Base-by-base conservation (phyloP, 306 rosid species). In the Pyrus betulifolia region DNA sequence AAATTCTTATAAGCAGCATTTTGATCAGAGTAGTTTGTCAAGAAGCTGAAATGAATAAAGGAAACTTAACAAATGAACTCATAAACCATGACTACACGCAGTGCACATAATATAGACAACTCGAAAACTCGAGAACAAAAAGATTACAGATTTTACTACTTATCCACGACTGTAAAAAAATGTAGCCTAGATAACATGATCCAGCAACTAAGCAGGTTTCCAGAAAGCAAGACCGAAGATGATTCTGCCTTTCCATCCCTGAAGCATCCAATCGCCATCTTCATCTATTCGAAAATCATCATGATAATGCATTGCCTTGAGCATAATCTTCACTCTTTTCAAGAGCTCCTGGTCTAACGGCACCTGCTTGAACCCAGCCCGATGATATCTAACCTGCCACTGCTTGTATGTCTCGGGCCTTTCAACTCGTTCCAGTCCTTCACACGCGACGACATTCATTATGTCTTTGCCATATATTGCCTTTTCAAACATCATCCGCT, bases 191-290 rank as follows among this genome's bases (percentile, higher is more conserved):
- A 62, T 6, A 6, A 19, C 69, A 33, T 31, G 23, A 17, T 51
- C 69, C 40, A 6, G 22, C 6, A 1, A 27, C 73, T 75, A 76
- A 14, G 60, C 65, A 19, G 83, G 78, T 45, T 79, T 76, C 87
- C 87, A 84, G 23, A 79, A 78, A 8, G 85, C 75, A n/a, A 70
- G 71, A 42, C 83, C 88, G 51, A 3, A 12, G 44, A 49, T 1
- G 21, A 64, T 77, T 57, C 85, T 76, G 35, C 88, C 83, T 58
- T 78, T 85, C 88, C 88, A 85, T n/a, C 81, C 83, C 19, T 74
- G 83, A 22, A 85, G 69, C 83, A 85, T 38, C 88, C 88, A 85
- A 31, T 71, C 66, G 11, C 82, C 79, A 30, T 73, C 83, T 72
- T 78, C 74, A 17, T 81, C 85, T 17, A 85, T 44, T 17, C 45